Evolutionary conservation across 2,329 filamentous ascomycete species (phyloP), one percentile per base, ranked within the genome.

Genomic region (Epichloe amarillans): DNA sequence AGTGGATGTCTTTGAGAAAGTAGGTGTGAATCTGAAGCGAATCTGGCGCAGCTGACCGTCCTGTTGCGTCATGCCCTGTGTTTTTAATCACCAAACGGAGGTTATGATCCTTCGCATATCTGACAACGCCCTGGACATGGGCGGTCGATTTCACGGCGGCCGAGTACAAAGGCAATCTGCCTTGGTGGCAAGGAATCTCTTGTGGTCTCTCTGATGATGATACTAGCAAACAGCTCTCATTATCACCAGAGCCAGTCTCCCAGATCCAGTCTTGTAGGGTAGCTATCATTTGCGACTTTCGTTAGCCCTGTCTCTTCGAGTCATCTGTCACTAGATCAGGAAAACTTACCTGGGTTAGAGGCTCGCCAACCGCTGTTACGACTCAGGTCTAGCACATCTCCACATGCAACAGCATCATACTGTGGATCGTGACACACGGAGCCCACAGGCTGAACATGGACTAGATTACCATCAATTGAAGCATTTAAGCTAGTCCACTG

Each of bases 21-120:
- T 35, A n/a, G 15, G 48, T 50, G 14, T 45, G 40, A 38, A 50
- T 50, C 30, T 50, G 48, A 40, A 50, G 38, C 11, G 48, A 50
- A 39, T 39, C 2, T n/a, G 48, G 48, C 4, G 48, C 30, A 19
- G 19, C 30, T 12, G 48, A 50, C 14, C 48, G 48, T 37, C 48
- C 48, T 1, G 40, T 40, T 11, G 19, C 23, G 14, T 50, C 48
- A 36, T 50, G 48, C 14, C 48, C 48, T 11, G 39, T 45, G 33
- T 45, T 50, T 19, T 39, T 44, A 30, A 50, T 14, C 5, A 50
- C 40, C 17, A 50, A 21, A 15, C 39, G 48, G 21, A 47, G 46
- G 17, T 33, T 8, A 19, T 47, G 46, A 40, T 8, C 8, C 2
- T 8, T 40, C 36, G 46, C 36, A 14, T 41, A 47, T 41, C 23